These are phyloP conservation scores for Grosmannia huntii DNA, from an alignment of 2,329 filamentous ascomycete genomes.

Conservation along the genomic window DNA sequence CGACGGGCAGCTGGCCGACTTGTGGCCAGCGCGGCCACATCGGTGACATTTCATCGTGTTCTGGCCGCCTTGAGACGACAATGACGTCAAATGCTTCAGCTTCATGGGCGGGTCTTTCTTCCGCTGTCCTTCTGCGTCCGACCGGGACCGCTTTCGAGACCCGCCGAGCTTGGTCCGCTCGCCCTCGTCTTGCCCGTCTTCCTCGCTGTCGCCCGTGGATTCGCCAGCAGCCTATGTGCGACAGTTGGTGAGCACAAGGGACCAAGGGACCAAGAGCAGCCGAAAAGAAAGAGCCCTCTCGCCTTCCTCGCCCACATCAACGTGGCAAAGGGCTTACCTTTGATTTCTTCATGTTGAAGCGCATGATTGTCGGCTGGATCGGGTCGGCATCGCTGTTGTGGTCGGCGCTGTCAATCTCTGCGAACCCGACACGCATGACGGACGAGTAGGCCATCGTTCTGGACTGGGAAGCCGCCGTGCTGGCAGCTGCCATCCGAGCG, in stretches of 20 bases:
- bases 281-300: too few species aligned
- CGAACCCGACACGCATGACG: conserved; percentile 47
- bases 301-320: too few species aligned
- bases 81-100: conserved; percentile 47
- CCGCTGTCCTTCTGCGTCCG: conserved; percentile 39
- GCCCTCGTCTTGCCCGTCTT: conserved; percentile 1
- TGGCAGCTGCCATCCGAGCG: conserved; percentile 16
- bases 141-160: conserved; percentile 10
- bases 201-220: conserved; percentile 19
- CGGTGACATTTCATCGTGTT: conserved; percentile 40
- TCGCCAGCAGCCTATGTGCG: conserved; percentile 13
- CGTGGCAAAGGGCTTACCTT: conserved; percentile 11
- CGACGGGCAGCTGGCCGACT: conserved; percentile 41
- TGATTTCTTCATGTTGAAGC: conserved; percentile 22
- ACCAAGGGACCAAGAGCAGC: neutral
- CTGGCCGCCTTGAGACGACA: conserved; percentile 32
- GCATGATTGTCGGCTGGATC: conserved; percentile 12
- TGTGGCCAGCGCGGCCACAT: conserved; percentile 51
- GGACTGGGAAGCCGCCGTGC: conserved; percentile 16
- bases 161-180: neutral
- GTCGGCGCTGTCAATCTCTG: conserved; percentile 30
- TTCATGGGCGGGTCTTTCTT: conserved; percentile 48
- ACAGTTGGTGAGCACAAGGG: neutral
- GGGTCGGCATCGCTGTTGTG: neutral
- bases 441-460: conserved; percentile 20